These are phyloP conservation scores for Nicotiana obtusifolia DNA, from an alignment of 257 asterid species.

Conservation along the genomic window DNA sequence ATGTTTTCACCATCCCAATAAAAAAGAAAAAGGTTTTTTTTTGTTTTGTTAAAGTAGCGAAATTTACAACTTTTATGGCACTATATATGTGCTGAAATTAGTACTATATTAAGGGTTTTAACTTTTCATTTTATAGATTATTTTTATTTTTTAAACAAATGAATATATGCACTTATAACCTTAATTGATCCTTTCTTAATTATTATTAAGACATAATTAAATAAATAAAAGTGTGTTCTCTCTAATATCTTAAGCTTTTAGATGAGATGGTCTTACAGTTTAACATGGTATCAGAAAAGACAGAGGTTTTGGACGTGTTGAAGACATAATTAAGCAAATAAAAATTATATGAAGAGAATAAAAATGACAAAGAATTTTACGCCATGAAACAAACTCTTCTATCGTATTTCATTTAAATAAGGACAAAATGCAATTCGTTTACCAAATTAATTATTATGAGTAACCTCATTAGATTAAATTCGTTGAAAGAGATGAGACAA, in stretches of 20 bases:
- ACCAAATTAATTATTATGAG: background rate
- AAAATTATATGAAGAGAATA: too few relatives aligned
- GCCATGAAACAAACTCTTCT: background rate
- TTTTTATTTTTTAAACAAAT: too few relatives aligned
- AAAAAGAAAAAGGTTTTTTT: background rate
- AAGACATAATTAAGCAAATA: too few relatives aligned
- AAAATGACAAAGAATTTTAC: background rate
- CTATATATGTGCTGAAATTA: background rate
- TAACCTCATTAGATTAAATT: background rate
- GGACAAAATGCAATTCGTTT: background rate
- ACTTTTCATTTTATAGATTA: too few relatives aligned
- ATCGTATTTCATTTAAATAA: background rate
- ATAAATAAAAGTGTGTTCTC: too few relatives aligned
- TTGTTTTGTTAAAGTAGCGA: background rate
- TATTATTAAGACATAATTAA: too few relatives aligned
- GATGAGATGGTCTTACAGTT: too few relatives aligned
- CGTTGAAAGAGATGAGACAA: background rate
- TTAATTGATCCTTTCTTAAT: background rate
- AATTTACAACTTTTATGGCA: background rate
- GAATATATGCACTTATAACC: background rate
- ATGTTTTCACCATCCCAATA: slow-evolving; percentile 20
- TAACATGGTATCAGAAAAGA: too few relatives aligned
- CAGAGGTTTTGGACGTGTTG: too few relatives aligned
- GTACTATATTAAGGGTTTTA: too few relatives aligned
- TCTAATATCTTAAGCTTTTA: too few relatives aligned